Base-by-base conservation (phyloP, 2,329 filamentous ascomycete genomes). In the Massarina eburnea region DNA sequence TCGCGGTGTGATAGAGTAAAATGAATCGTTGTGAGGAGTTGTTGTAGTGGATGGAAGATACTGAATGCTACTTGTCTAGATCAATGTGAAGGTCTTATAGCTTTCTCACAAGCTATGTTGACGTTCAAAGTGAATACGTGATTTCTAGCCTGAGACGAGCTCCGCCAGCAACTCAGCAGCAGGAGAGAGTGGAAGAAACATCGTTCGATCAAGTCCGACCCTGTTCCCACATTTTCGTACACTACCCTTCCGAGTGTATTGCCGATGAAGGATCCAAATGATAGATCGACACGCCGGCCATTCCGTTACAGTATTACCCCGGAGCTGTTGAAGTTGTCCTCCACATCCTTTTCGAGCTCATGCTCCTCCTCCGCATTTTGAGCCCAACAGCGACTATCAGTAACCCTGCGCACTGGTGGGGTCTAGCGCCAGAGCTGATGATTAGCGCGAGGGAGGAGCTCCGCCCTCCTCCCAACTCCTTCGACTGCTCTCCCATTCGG, bases 381-480 rank as follows among this genome's bases (percentile, higher is more conserved):
- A 26, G 7, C 12, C n/a, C n/a, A n/a, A n/a, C n/a, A n/a, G n/a
- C n/a, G n/a, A n/a, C n/a, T n/a, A n/a, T n/a, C n/a, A n/a, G n/a
- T n/a, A n/a, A n/a, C n/a, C n/a, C n/a, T n/a, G n/a, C n/a, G n/a
- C n/a, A n/a, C n/a, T 21, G 40, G 30, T 29, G 40, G 40, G 29
- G 20, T 18, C 12, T 15, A 12, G 4, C 8, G 14, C 18, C 12
- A 32, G 8, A n/a, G 37, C 9, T 26, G 37, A 14, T 4, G 37
- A 14, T 18, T 19, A 30, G 22, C 14, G 19, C 18, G 17, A 14
- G 27, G 41, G 41, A 38, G 41, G 41, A 43, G 41, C 33, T 37
- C 33, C 40, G 34, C 40, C 40, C 30, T 14, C 10, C 29, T 33
- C 39, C 39, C 8, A 8, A n/a, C 26, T 29, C n/a, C 8, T n/a